A percentile compares a stretch with the other conserved stretches of the same genome.
Evolutionary conservation across 1,284 basidiomycete genomes (phyloP).

Genomic region (Cutaneotrichosporon cavernicola): DNA sequence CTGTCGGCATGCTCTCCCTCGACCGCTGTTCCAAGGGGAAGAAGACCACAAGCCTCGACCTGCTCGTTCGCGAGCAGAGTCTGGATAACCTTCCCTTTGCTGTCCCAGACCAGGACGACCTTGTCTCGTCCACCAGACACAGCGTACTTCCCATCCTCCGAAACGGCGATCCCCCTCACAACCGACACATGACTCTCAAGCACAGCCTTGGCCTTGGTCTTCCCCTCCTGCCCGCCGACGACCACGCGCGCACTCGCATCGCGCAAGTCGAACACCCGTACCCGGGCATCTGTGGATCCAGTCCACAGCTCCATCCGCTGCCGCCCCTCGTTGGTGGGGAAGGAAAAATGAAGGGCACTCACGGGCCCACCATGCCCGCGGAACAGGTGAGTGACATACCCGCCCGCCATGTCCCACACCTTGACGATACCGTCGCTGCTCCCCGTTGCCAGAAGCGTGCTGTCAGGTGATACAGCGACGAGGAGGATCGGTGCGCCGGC

Average conservation of each 20-base stretch:
- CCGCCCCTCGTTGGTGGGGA: conserved; percentile 54
- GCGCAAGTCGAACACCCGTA: conserved; percentile 84
- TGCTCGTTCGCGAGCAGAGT: conserved; percentile 85
- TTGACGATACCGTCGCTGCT: conserved; percentile 95
- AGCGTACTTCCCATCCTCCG: conserved; percentile 79
- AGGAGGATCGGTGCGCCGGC: conserved; percentile 93
- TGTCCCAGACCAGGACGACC: conserved; percentile 77
- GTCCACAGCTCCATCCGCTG: conserved; percentile 76
- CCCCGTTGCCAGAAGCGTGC: conserved; percentile 90
- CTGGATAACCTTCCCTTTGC: conserved; percentile 67
- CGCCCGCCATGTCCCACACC: conserved; percentile 87
- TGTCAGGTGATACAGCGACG: conserved; percentile 75
- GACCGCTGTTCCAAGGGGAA: conserved; percentile 51
- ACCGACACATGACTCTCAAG: conserved; percentile 90
- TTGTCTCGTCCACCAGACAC: conserved; percentile 86
- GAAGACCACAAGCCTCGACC: conserved; percentile 75
- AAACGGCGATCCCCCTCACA: conserved; percentile 79
- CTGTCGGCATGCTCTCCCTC: conserved; percentile 41
- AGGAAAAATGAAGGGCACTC: conserved; percentile 81
- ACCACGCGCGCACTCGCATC: conserved; percentile 61
- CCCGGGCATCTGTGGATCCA: conserved; percentile 80
- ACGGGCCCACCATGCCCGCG: conserved; percentile 96
- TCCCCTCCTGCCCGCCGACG: conserved; percentile 37
- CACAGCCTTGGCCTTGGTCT: conserved; percentile 69
- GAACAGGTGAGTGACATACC: conserved; percentile 91